Evolutionary conservation across 208 protist genomes (phyloP), one percentile per base, ranked within the genome.

Genomic region (Trypanosoma melophagium): DNA sequence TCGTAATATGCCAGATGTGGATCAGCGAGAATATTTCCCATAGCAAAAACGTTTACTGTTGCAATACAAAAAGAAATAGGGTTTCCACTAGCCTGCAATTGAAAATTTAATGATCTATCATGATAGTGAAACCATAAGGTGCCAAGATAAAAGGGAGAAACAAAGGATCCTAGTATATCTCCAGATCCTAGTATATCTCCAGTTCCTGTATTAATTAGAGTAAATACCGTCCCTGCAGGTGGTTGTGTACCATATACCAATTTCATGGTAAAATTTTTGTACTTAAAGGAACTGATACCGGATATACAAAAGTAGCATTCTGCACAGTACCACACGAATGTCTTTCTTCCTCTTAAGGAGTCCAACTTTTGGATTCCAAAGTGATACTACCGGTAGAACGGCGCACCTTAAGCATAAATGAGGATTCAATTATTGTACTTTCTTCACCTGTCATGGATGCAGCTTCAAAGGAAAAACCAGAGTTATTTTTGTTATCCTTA

Each of bases 21-120:
- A 63, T 63, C 58, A 38, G 42, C 58, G 50, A 63, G 31, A 63
- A 35, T 41, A 63, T n/a, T 63, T 52, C 58, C 58, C 25, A 53
- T 35, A 31, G 51, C 44, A 52, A 41, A 63, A 28, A 40, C 45
- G 16, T 28, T 63, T 40, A 63, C 4, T 41, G 13, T n/a, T n/a
- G 17, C 7, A 19, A 63, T 52, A 52, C 58, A 63, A 63, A 63
- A 63, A 35, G 17, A 13, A 41, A 2, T 4, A 41, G 41, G 52
- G 1, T n/a, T 13, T 16, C 44, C 58, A 16, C 19, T 35, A 17
- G 41, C 5, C 17, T 31, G 22, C 16, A 63, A 22, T 24, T 49
- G 10, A 44, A 63, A 63, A 24, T 21, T 38, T 16, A 63, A 25
- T 22, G 58, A 38, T 22, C 0, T 21, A 63, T 21, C 22, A 13